Evolutionary conservation across 441 rosid genomes (phyloP), one percentile per base, ranked within the genome.

Genomic region (Eruca vesicaria): DNA sequence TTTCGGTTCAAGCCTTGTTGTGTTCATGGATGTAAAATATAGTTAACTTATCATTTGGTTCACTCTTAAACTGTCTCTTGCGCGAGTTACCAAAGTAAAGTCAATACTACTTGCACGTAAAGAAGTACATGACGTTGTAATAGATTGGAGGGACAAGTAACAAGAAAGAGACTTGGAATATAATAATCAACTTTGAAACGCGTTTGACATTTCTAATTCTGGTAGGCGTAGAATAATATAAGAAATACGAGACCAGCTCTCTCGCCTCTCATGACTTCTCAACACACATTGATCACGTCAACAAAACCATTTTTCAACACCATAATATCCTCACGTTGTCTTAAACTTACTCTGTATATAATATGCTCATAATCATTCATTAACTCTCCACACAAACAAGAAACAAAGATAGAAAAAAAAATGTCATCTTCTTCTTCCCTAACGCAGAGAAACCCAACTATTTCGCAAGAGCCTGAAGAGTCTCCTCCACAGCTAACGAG

Each of bases 361-460:
- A 45, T 12, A 15, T 3, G 6, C 18, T 63, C 71, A 29, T 56
- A 43, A 4, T 64, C 66, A 16, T 76, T 38, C n/a, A 0, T 64
- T 19, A 61, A 4, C 9, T 32, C 52, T 76, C 26, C 38, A 63
- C 16, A 14, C 63, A 69, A 7, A 60, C 31, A 21, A 31, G 1
- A 5, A 36, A 19, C n/a, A 3, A 12, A 38, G 16, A 23, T 0
- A 56, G 29, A 55, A 23, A 12, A 18, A 33, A 6, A 18, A 33
- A 78, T 72, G 80, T 65, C 78, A 66, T 56, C 76, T 36, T 52
- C 69, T 70, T 41, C 76, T 20, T 61, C 72, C 57, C 23, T 79
- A 16, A 80, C 36, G 33, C 50, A 69, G 35, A 75, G 77, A 48
- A 58, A 57, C 79, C 63, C 75, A 41, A 18, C 5, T 3, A 68